phyloP scores from a whole-genome alignment of 306 rosid species.

The Elaeagnus macrophylla region DNA sequence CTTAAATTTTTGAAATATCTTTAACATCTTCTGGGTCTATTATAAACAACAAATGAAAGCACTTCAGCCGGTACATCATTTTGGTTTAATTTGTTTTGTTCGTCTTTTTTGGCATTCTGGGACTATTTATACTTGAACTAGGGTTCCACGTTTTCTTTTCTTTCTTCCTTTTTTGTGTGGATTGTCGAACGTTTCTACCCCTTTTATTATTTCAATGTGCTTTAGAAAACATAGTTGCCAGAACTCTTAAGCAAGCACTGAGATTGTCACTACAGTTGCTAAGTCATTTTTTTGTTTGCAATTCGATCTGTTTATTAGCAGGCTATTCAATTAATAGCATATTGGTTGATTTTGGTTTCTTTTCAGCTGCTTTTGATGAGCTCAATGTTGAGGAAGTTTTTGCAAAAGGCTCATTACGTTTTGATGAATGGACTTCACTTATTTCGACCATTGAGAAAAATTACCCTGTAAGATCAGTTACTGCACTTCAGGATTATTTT shows the following conservation, averaged over 20 bases:
- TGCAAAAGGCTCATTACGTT: conserved; percentile 37
- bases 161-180: neutral
- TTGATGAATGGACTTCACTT: conserved; percentile 59
- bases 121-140: too few species aligned
- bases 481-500: neutral
- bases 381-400: conserved; percentile 31
- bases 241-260: neutral
- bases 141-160: neutral
- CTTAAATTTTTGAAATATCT: too few species aligned
- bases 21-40: too few species aligned
- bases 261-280: neutral
- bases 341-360: neutral
- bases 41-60: too few species aligned
- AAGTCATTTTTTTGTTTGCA: neutral
- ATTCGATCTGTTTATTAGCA: too few species aligned
- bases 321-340: neutral
- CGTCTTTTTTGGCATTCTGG: too few species aligned
- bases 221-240: neutral
- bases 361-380: conserved; percentile 44
- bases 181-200: neutral
- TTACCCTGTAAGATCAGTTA: conserved; percentile 45
- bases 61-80: too few species aligned
- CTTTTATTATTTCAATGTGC: neutral
- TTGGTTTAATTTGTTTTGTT: too few species aligned
- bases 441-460: conserved; percentile 45